Evolutionary conservation across 306 rosid genomes (phyloP), one percentile per base, ranked within the genome.

Genomic region (Hippophae tibetana): DNA sequence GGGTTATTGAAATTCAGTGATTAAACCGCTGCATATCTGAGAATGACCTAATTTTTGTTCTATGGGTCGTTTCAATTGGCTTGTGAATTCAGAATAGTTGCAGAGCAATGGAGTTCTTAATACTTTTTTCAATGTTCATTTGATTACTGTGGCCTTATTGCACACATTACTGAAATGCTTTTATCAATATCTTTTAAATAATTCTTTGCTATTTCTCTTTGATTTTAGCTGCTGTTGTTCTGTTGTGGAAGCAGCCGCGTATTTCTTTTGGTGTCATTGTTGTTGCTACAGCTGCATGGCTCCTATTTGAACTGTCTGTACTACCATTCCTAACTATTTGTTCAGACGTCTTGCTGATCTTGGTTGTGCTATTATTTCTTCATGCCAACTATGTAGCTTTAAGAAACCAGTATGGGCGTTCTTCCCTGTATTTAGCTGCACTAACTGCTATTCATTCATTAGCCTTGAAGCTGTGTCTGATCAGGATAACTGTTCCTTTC

Each of bases 321-420:
- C 77, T 92, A 60, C 83, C 96, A 11, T 81, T 78, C 69, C 71
- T 92, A 79, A 72, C 95, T 44, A 70, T 84, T 66, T 83, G 96
- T 79, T 85, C 98, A 13, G 98, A 92, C 64, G 86, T 92, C 64
- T 79, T 92, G 83, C 82, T 92, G 87, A 76, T 85, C 66, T 81
- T 85, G 82, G 75, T 92, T 7, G 76, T 83, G 61, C 58, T 83
- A 25, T 64, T 76, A 65, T 92, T 87, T 78, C 74, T 92, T 56
- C 71, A 57, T 58, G 84, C 92, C 63, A 92, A 92, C 81, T 92
- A 66, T 58, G 89, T 87, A 44, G 74, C 75, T 63, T 74, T 73
- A 13, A 84, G 82, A 69, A 76, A 85, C 66, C 83, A 69, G 98
- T 92, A 87, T 57, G 83, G 64, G 44, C 43, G 10, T 38, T 50